A percentile compares a stretch with the other conserved stretches of the same genome.
These are phyloP conservation scores for Tolypocladium endophyticum DNA, from an alignment of 2,329 filamentous ascomycete species.

Conservation along the genomic window DNA sequence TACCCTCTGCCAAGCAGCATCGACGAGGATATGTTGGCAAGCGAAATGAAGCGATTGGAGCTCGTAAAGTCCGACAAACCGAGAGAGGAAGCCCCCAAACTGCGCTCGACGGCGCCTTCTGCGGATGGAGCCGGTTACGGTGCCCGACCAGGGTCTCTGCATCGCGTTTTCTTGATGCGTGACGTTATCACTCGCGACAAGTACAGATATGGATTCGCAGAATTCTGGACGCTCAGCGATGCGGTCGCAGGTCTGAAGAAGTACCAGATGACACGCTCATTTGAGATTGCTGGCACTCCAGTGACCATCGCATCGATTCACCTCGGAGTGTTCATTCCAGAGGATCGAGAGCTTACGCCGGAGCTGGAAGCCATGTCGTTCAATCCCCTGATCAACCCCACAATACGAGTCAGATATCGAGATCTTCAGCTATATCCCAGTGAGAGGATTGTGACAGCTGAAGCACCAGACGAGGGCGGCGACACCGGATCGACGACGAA, in stretches of 20 bases:
- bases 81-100: slow-evolving; percentile 35
- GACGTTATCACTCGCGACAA: slow-evolving; percentile 62
- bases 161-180: slow-evolving; percentile 66
- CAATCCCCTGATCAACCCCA: slow-evolving; percentile 56
- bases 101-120: slow-evolving; percentile 49
- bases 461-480: slow-evolving; percentile 28
- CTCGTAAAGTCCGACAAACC: slow-evolving; percentile 42
- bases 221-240: slow-evolving; percentile 68
- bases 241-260: slow-evolving; percentile 64
- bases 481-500: slow-evolving; percentile 13
- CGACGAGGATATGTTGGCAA: slow-evolving; percentile 61
- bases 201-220: slow-evolving; percentile 74
- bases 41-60: slow-evolving; percentile 64
- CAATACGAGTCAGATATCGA: slow-evolving; percentile 63
- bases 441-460: slow-evolving; percentile 47
- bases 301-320: slow-evolving; percentile 68
- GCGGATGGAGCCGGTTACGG: slow-evolving; percentile 51
- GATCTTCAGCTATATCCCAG: slow-evolving; percentile 63
- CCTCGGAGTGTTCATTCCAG: slow-evolving; percentile 73
- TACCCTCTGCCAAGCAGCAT: slow-evolving; percentile 61
- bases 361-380: slow-evolving; percentile 57
- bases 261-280: slow-evolving; percentile 60
- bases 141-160: slow-evolving; percentile 62
- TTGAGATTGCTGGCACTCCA: slow-evolving; percentile 65
- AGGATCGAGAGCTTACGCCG: slow-evolving; percentile 45